Evolutionary conservation across 352 stramenopile genomes (phyloP).

Genomic region (Phytophthora pluvialis): DNA sequence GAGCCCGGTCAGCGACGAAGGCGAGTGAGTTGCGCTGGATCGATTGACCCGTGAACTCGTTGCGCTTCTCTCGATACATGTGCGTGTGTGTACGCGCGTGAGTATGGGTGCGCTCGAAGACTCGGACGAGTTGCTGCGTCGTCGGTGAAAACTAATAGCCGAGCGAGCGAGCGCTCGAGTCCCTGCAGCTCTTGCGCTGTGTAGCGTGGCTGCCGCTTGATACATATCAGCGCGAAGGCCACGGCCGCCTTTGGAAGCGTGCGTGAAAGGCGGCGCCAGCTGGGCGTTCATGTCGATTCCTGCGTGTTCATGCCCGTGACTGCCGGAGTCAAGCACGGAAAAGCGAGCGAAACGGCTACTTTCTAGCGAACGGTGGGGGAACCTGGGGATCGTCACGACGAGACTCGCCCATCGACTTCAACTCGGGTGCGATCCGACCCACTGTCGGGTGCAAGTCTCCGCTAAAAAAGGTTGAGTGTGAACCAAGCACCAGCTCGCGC

Average conservation of each 20-base stretch:
- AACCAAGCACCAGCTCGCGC: not conserved
- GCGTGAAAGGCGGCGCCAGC: slow-evolving; percentile 6
- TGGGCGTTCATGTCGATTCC: not conserved
- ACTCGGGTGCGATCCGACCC: slow-evolving; percentile 7
- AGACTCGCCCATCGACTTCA: slow-evolving; percentile 27
- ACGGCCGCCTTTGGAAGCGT: not conserved
- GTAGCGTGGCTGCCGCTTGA: slow-evolving; percentile 8
- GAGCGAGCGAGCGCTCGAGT: too few relatives aligned
- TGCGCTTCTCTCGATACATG: not conserved
- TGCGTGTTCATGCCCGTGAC: not conserved
- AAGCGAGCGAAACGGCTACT: slow-evolving; percentile 1
- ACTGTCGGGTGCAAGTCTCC: not conserved
- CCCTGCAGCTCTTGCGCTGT: not conserved
- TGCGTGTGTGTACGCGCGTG: slow-evolving; percentile 7
- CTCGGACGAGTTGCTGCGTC: slow-evolving; percentile 14
- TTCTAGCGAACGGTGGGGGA: slow-evolving; percentile 4
- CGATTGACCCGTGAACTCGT: not conserved
- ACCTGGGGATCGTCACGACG: slow-evolving; percentile 21
- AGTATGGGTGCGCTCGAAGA: slow-evolving; percentile 14
- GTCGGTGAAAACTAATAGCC: not conserved
- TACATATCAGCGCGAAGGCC: slow-evolving; percentile 26
- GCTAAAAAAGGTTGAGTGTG: not conserved
- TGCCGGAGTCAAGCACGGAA: slow-evolving; percentile 13
- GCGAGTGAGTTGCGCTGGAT: too few relatives aligned
- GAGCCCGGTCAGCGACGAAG: not conserved